Evolutionary conservation across 2,329 filamentous ascomycete genomes (phyloP), one percentile per base, ranked within the genome.

Genomic region (Paraconiothyrium brasiliense): DNA sequence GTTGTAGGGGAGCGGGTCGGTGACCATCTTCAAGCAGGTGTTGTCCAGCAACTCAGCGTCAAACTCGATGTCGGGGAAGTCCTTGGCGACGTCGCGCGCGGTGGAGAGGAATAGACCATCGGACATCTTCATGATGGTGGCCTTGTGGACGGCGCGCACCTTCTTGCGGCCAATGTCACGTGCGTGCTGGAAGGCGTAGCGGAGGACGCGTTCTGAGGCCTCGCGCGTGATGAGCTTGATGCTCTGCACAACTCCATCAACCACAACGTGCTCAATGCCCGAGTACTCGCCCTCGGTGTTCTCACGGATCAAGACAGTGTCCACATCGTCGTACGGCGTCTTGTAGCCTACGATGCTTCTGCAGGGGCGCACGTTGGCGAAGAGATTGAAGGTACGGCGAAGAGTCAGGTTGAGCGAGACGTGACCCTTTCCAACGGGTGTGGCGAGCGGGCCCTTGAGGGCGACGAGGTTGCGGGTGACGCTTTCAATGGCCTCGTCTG

Each of bases 111-210:
- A 99, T 65, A 99, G 92, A 84, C 95, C 95, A 81, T 99, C 95
- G 79, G 91, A 94, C 92, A 97, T 97, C 90, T 99, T 99, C 95
- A 99, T 99, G 85, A 99, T 99, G 79, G 95, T 98, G 81, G 95
- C 95, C 89, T 99, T 99, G 91, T 99, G 95, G 67, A 98, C 94
- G 63, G 93, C 94, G 78, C 94, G 93, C 76, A 98, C 94, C 91
- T 97, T 97, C 80, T 89, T 94, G 86, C 92, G 92, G 83, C 94
- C 93, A 77, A 97, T 91, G 73, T 92, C 89, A 82, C 95, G 87
- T 72, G 95, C 95, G 81, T 99, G 93, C 85, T 99, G 94, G 90
- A 99, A 99, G 75, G 96, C 95, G 82, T 93, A 99, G 79, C 94
- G 91, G 71, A 98, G 89, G 58, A 99, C 95, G 74, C 95, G 91